These are phyloP conservation scores for Apiospora hydei DNA, from an alignment of 2,329 filamentous ascomycete genomes.

Conservation along the genomic window DNA sequence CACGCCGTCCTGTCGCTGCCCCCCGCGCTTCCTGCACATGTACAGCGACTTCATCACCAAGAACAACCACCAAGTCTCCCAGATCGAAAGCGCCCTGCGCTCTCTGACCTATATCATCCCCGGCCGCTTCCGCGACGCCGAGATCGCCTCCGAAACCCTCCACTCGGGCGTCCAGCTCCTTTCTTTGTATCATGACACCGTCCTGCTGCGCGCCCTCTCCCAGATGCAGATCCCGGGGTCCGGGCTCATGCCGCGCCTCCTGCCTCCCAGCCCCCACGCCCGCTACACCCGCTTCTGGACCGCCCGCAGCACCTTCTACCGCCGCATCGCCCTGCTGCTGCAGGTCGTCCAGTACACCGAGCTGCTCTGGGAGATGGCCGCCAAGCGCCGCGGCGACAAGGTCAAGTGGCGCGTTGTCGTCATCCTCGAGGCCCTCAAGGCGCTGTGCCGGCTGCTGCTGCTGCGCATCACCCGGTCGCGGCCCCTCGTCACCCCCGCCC, in stretches of 20 bases:
- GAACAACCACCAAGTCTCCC: constrained; percentile 91
- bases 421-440: constrained; percentile 84
- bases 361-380: constrained; percentile 96
- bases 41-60: constrained; percentile 94
- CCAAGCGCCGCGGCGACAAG: constrained; percentile 83
- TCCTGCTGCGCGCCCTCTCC: constrained; percentile 73
- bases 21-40: constrained; percentile 71
- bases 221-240: constrained; percentile 52
- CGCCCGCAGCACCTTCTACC: constrained; percentile 72
- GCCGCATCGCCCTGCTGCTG: constrained; percentile 79
- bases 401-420: constrained; percentile 88
- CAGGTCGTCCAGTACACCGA: constrained; percentile 96
- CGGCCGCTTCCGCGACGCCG: constrained; percentile 88
- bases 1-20: constrained; percentile 63
- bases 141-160: constrained; percentile 91
- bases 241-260: constrained; percentile 60
- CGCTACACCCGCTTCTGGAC: constrained; percentile 75
- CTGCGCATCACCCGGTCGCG: constrained; percentile 83
- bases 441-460: constrained; percentile 80
- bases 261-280: constrained; percentile 59
- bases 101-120: constrained; percentile 97
- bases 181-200: constrained; percentile 89
- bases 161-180: constrained; percentile 90
- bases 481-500: constrained; percentile 80
- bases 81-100: constrained; percentile 91